Evolutionary conservation across 495 filamentous ascomycete species (phyloP), one percentile per base, ranked within the genome.

Genomic region (Lentithecium fluviatile): DNA sequence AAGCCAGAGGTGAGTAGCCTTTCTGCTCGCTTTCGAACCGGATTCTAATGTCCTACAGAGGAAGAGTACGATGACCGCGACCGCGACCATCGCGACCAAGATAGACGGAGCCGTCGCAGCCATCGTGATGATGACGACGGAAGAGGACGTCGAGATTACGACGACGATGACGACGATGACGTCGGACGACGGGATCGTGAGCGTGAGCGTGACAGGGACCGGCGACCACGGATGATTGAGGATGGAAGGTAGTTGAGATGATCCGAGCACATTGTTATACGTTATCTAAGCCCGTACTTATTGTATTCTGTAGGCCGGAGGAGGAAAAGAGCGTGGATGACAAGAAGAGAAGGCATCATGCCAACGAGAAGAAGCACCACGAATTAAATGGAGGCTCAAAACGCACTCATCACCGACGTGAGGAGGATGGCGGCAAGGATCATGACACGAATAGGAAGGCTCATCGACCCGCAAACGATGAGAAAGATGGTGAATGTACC

Each of bases 1-100:
- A 64, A 15, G 19, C 56, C 34, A 80, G 90, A 86, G 88, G 89
- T 91, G 77, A 65, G 73, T 53, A 43, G 19, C 13, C 13, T 20
- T 20, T 4, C 4, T 45, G 12, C 54, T 13, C 24, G 2, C 24
- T 19, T 38, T 29, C 46, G 12, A 19, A 20, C 38, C 32, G 2
- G 11, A 29, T 32, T 1, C 53, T 57, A 20, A 29, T 66, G 34
- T 58, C 20, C 40, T n/a, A 1, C 21, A 56, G 64, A 55, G 37
- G 58, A 62, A 6, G 64, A 66, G 21, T 53, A 66, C 29, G 51
- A 57, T 24, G 51, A 46, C 4, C 38, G 45, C 4, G 58, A 62
- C 13, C 58, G 52, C 21, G 50, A 52, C 6, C 52, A 66, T 15
- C 52, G 51, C 2, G 56, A 60, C 24, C 47, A 26, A 1, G 50